Conservation (phyloP, 2,329 filamentous ascomycete genomes). For the Escovopsis sp. region DNA sequence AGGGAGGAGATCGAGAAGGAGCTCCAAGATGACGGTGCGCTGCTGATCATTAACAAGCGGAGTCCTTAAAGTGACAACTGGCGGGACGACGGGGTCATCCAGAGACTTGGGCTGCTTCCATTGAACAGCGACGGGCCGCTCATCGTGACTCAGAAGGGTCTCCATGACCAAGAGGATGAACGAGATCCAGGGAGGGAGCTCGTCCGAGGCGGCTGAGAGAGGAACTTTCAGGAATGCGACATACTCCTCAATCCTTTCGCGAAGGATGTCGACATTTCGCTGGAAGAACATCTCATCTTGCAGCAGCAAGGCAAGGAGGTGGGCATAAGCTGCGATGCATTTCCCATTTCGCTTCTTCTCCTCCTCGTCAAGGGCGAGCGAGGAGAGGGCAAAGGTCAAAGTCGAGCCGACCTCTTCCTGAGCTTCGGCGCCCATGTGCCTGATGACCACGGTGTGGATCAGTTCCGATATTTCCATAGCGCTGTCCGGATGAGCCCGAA, state of each 20-base stretch:
- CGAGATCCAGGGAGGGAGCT: slow-evolving; percentile 82
- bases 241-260: slow-evolving; percentile 60
- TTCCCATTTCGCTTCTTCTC: slow-evolving; percentile 46
- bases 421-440: slow-evolving; percentile 39
- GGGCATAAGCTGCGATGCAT: slow-evolving; percentile 73
- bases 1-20: slow-evolving; percentile 70
- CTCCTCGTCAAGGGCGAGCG: slow-evolving; percentile 44
- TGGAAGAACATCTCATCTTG: slow-evolving; percentile 72
- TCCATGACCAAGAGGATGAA: slow-evolving; percentile 84
- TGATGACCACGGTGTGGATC: slow-evolving; percentile 54
- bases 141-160: slow-evolving; percentile 76
- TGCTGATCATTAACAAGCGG: slow-evolving; percentile 42
- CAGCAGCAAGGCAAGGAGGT: slow-evolving; percentile 75
- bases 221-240: slow-evolving; percentile 64
- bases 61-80: slow-evolving; percentile 45
- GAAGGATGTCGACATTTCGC: slow-evolving; percentile 57
- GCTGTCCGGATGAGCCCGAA: slow-evolving; percentile 72
- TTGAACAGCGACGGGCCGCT: slow-evolving; percentile 57
- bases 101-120: slow-evolving; percentile 47
- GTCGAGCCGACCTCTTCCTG: slow-evolving; percentile 67
- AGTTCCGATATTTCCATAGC: slow-evolving; percentile 86
- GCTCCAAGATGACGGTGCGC: slow-evolving; percentile 56
- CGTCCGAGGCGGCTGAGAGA: slow-evolving; percentile 51
- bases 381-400: slow-evolving; percentile 69
- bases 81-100: slow-evolving; percentile 31